phyloP scores from a whole-genome alignment of 2,329 filamentous ascomycete species.

The Myriosclerotinia duriaeana region DNA sequence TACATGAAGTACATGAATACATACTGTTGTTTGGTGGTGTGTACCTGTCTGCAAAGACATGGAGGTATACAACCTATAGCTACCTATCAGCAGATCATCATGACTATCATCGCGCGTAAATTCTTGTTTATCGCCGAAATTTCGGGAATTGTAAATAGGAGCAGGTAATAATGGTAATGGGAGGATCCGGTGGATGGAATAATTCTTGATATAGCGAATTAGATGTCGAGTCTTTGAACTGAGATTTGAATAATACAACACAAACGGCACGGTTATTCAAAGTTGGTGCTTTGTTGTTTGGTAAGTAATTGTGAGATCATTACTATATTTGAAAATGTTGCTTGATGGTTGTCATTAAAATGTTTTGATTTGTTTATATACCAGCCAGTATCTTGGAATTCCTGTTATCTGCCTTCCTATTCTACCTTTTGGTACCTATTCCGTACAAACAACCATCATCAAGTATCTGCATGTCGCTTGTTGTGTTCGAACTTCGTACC shows the following conservation, averaged over 20 bases:
- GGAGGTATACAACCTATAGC: background rate
- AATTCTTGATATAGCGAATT: background rate
- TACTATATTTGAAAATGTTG: background rate
- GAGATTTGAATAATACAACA: background rate
- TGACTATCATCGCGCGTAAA: background rate
- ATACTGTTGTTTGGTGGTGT: background rate
- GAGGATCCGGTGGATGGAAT: constrained; percentile 13
- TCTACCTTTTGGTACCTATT: background rate
- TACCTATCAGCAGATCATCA: constrained; percentile 5
- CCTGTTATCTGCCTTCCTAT: constrained; percentile 1
- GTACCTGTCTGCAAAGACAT: background rate
- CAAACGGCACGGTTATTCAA: constrained; percentile 11
- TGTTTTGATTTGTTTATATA: constrained; percentile 11
- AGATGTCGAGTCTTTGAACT: constrained; percentile 1
- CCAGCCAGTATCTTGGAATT: background rate
- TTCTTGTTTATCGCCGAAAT: background rate
- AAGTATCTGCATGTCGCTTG: constrained; percentile 12
- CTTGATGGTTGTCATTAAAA: constrained; percentile 1
- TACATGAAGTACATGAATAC: background rate
- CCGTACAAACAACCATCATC: background rate
- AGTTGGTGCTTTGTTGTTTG: background rate
- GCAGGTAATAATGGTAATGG: background rate
- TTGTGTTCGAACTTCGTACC: constrained; percentile 20
- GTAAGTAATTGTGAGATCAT: constrained; percentile 1
- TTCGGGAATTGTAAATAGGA: constrained; percentile 9